These are phyloP conservation scores for Termitomyces titanicus DNA, from an alignment of 768 basidiomycete genomes.

Conservation along the genomic window DNA sequence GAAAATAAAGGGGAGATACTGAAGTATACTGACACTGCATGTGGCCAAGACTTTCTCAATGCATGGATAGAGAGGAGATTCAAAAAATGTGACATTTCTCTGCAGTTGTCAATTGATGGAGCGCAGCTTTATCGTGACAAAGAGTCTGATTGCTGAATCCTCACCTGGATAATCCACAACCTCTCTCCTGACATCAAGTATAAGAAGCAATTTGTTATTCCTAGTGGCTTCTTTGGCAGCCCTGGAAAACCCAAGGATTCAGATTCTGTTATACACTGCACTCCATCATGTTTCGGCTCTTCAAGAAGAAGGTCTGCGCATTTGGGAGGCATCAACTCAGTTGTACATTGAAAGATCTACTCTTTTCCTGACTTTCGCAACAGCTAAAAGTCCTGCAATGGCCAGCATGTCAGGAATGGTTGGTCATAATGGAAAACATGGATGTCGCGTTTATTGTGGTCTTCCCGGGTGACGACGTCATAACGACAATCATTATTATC, in stretches of 20 bases:
- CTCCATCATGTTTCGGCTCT: constrained; percentile 25
- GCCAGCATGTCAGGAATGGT: constrained; percentile 24
- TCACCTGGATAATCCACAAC: constrained; percentile 25
- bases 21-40: constrained; percentile 5
- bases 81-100: constrained; percentile 16
- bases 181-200: constrained; percentile 12
- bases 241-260: constrained; percentile 9
- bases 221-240: constrained; percentile 16
- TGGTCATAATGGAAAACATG: too few relatives aligned
- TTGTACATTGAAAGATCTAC: constrained; percentile 12
- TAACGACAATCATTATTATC: constrained; percentile 26
- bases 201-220: constrained; percentile 8
- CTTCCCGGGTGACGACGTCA: constrained; percentile 22
- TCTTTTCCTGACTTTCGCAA: constrained; percentile 20
- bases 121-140: constrained; percentile 28
- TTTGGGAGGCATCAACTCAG: constrained; percentile 26
- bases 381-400: constrained; percentile 31
- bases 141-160: constrained; percentile 28
- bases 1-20: constrained; percentile 1
- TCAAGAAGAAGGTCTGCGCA: constrained; percentile 23
- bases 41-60: neutral
- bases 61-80: neutral
- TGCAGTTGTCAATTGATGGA: constrained; percentile 26
- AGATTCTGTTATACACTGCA: constrained; percentile 14
- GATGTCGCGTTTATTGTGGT: constrained; percentile 28